phyloP scores from a whole-genome alignment of 169 alveolate genomes.

The Theileria sp. region DNA sequence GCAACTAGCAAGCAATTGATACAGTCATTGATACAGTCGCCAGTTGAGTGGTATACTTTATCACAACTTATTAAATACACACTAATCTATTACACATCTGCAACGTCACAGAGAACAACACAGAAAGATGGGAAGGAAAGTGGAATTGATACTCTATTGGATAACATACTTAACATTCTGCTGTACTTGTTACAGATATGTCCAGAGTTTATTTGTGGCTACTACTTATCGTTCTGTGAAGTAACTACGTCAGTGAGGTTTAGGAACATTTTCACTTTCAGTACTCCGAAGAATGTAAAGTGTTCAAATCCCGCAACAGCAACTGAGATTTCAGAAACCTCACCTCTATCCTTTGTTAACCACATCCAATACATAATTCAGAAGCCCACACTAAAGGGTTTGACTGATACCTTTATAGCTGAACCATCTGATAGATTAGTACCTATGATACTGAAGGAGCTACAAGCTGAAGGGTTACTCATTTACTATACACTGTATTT shows the following conservation, averaged over 20 bases:
- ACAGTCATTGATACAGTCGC: slow-evolving; percentile 82
- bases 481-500: slow-evolving; percentile 69
- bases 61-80: slow-evolving; percentile 74
- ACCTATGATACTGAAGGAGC: slow-evolving; percentile 49
- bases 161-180: slow-evolving; percentile 77
- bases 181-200: slow-evolving; percentile 89
- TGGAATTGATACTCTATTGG: not conserved
- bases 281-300: slow-evolving; percentile 89
- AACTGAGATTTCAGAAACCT: slow-evolving; percentile 84
- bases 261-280: slow-evolving; percentile 92
- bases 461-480: slow-evolving; percentile 33
- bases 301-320: slow-evolving; percentile 91
- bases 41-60: slow-evolving; percentile 78
- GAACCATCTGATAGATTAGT: slow-evolving; percentile 48
- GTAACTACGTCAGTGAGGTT: slow-evolving; percentile 89
- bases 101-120: slow-evolving; percentile 32
- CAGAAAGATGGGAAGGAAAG: slow-evolving; percentile 25
- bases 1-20: slow-evolving; percentile 85
- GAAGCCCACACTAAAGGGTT: slow-evolving; percentile 44
- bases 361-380: slow-evolving; percentile 53
- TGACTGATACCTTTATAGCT: slow-evolving; percentile 50
- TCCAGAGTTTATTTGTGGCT: slow-evolving; percentile 95
- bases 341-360: slow-evolving; percentile 80
- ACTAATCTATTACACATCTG: slow-evolving; percentile 66
- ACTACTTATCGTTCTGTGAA: slow-evolving; percentile 89